Evolutionary conservation across 352 stramenopile genomes (phyloP).

Genomic region (Phytophthora idaei): DNA sequence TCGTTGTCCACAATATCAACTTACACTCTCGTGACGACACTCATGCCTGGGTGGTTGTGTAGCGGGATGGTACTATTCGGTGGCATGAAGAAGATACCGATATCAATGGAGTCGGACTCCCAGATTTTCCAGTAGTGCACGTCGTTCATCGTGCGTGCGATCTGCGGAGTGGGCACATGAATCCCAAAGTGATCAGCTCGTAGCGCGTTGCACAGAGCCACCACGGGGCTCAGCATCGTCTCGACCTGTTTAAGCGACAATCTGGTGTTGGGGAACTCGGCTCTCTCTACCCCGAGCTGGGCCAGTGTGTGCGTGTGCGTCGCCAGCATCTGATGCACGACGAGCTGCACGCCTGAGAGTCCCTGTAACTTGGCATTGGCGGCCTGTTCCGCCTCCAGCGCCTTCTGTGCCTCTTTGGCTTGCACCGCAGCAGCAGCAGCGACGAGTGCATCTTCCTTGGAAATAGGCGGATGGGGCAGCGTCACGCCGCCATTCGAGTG

Average conservation of each 20-base stretch:
- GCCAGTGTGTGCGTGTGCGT: constrained; percentile 70
- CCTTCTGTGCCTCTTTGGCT: constrained; percentile 40
- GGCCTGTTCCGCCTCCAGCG: constrained; percentile 53
- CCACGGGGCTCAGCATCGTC: constrained; percentile 62
- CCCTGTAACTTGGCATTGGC: constrained; percentile 43
- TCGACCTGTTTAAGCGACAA: constrained; percentile 80
- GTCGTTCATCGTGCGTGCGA: constrained; percentile 74
- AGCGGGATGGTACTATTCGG: constrained; percentile 76
- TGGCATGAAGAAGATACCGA: constrained; percentile 89
- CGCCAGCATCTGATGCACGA: constrained; percentile 69
- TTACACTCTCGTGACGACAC: constrained; percentile 83
- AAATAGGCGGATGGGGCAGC: constrained; percentile 23
- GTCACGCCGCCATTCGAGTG: constrained; percentile 31
- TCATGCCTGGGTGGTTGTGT: constrained; percentile 87
- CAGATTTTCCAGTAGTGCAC: constrained; percentile 89
- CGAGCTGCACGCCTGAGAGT: constrained; percentile 69
- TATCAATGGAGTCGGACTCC: constrained; percentile 84
- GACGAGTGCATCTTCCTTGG: constrained; percentile 29
- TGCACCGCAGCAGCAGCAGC: constrained; percentile 38
- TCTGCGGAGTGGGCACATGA: constrained; percentile 63
- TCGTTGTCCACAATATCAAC: constrained; percentile 4
- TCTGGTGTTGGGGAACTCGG: constrained; percentile 70
- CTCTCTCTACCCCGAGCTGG: constrained; percentile 48
- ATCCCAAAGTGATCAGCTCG: constrained; percentile 74
- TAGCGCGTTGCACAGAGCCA: constrained; percentile 62